phyloP scores from a whole-genome alignment of 2,329 filamentous ascomycete species.

The Cercospora nicotianae region DNA sequence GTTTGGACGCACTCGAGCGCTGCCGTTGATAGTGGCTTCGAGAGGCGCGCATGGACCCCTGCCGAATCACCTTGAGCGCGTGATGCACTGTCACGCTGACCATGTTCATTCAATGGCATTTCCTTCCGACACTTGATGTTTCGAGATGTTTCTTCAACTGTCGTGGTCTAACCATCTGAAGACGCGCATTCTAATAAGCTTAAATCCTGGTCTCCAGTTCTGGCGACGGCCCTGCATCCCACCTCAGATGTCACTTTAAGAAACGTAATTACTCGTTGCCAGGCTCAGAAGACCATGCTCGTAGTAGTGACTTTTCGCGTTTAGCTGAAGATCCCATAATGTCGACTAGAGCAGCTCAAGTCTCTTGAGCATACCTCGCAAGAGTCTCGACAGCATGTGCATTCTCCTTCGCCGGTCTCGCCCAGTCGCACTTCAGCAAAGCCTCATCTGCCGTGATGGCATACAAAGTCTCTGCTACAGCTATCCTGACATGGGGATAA shows the following conservation, averaged over 20 bases:
- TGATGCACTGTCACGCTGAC: neutral
- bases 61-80: neutral
- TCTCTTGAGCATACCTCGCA: neutral
- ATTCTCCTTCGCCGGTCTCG: slow-evolving; percentile 20
- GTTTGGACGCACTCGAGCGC: neutral
- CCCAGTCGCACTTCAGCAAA: slow-evolving; percentile 31
- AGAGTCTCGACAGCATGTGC: slow-evolving; percentile 14
- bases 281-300: neutral
- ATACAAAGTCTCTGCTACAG: slow-evolving; percentile 46
- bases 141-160: neutral
- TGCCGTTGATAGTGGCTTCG: neutral
- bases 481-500: slow-evolving; percentile 68
- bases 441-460: slow-evolving; percentile 39
- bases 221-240: neutral
- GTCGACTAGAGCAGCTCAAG: neutral
- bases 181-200: neutral
- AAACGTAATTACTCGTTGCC: neutral
- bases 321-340: neutral
- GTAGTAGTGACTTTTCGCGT: neutral
- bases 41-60: neutral
- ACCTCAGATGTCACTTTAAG: neutral
- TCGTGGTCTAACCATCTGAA: neutral
- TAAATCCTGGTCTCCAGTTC: neutral
- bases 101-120: neutral
- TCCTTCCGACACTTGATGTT: neutral